Percentiles rank a stretch among this genome's conserved stretches.
Conservation (phyloP, 2,329 filamentous ascomycete genomes). For the Fusarium heterosporum region DNA sequence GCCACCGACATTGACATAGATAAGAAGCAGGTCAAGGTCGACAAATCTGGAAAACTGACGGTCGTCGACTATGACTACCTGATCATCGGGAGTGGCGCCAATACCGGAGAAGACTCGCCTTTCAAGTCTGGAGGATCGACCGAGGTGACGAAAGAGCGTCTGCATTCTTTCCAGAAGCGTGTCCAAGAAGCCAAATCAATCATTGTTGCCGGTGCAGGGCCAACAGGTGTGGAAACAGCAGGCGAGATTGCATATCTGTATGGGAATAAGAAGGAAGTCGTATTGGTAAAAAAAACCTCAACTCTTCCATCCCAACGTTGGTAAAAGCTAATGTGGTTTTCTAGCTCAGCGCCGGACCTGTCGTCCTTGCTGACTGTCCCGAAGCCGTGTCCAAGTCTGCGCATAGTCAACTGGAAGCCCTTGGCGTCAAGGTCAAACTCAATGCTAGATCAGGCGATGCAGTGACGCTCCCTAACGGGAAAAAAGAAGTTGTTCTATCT, state of each 20-base stretch:
- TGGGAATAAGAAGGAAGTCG: not conserved
- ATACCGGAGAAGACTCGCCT: not conserved
- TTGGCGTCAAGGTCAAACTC: not conserved
- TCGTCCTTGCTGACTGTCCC: not conserved
- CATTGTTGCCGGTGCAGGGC: not conserved
- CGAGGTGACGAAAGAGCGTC: not conserved
- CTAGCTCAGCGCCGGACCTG: not conserved
- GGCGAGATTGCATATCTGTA: not conserved
- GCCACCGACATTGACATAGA: not conserved
- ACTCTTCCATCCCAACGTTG: accelerated
- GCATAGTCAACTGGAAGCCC: not conserved
- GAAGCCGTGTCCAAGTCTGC: not conserved
- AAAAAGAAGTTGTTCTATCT: not conserved
- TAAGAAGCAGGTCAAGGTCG: not conserved
- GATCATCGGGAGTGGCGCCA: not conserved
- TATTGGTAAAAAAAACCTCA: not conserved
- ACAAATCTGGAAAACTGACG: not conserved
- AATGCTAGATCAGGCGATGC: not conserved
- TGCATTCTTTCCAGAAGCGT: not conserved
- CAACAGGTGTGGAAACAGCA: conserved; percentile 1
- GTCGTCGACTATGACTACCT: not conserved
- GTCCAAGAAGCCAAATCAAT: not conserved
- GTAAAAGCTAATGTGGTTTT: not conserved
- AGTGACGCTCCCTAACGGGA: not conserved
- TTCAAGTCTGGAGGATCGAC: conserved; percentile 1